Conservation (phyloP, 176 grass and related monocot genomes). For the Triticum monococcum region DNA sequence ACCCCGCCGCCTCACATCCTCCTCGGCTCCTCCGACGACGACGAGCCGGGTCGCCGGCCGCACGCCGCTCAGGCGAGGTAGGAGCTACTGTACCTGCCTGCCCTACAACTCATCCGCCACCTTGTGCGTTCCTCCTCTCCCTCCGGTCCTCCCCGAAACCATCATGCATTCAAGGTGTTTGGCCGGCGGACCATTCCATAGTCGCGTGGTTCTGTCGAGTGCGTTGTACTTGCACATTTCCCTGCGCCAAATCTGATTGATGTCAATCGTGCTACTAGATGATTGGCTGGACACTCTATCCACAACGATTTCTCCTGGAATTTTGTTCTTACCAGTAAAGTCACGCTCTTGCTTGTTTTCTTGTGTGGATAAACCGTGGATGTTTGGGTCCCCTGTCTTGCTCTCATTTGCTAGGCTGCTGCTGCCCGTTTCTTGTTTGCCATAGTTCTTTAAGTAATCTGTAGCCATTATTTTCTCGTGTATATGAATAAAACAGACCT, state of each 20-base stretch:
- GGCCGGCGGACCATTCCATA: neutral
- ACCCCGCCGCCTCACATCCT: neutral
- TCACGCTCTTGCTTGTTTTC: neutral
- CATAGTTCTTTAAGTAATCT: neutral
- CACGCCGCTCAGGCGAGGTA: neutral
- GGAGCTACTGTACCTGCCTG: neutral
- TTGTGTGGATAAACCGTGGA: neutral
- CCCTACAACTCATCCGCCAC: neutral
- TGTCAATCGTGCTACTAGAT: neutral
- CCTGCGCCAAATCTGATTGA: neutral
- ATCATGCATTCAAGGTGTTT: neutral
- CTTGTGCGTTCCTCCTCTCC: neutral
- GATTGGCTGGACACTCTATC: neutral
- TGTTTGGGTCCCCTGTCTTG: neutral
- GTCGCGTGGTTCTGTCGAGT: neutral
- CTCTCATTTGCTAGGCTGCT: neutral
- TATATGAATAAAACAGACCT: neutral
- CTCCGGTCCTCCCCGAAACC: neutral
- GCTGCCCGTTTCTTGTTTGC: neutral
- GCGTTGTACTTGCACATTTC: conserved; percentile 10
- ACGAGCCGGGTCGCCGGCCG: neutral
- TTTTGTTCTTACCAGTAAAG: neutral
- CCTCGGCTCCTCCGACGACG: neutral
- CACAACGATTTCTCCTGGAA: neutral
- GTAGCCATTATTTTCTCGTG: neutral